Conservation (phyloP, 306 rosid species). For the Lotus japonicus region DNA sequence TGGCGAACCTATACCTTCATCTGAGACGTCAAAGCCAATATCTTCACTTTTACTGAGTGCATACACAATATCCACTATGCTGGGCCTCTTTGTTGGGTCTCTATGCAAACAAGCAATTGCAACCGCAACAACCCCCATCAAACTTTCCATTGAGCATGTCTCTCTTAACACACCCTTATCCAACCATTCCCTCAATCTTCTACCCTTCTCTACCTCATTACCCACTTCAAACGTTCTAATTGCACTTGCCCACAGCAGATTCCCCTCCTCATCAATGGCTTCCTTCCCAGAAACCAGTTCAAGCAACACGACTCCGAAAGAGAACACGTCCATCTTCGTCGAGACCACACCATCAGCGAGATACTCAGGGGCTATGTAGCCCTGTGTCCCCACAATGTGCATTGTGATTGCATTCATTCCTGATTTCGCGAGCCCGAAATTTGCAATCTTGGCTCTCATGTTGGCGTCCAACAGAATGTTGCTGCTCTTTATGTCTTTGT, state of each 20-base stretch:
- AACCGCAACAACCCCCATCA: slow-evolving; percentile 44
- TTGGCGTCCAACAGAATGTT: slow-evolving; percentile 75
- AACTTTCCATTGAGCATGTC: slow-evolving; percentile 53
- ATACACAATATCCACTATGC: slow-evolving; percentile 79
- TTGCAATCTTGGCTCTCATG: slow-evolving; percentile 93
- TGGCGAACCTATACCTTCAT: slow-evolving; percentile 46
- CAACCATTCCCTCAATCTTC: slow-evolving; percentile 50
- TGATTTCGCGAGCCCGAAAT: slow-evolving; percentile 79
- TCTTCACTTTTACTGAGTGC: slow-evolving; percentile 71
- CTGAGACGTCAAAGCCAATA: slow-evolving; percentile 54
- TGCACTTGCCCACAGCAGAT: slow-evolving; percentile 44
- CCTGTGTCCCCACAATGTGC: slow-evolving; percentile 97
- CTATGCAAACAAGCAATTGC: slow-evolving; percentile 70
- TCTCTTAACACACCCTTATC: slow-evolving; percentile 44
- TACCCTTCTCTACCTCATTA: slow-evolving; percentile 43
- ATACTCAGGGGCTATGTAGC: slow-evolving; percentile 91
- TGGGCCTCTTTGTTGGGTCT: slow-evolving; percentile 72
- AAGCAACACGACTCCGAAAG: slow-evolving; percentile 82
- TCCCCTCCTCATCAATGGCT: slow-evolving; percentile 56
- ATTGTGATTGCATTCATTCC: slow-evolving; percentile 92
- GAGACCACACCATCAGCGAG: slow-evolving; percentile 78
- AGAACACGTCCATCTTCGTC: slow-evolving; percentile 79
- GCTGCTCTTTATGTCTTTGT: slow-evolving; percentile 91
- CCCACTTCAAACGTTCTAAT: slow-evolving; percentile 40
- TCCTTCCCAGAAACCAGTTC: slow-evolving; percentile 73